These are phyloP conservation scores for Aschersonia sp. DNA, from an alignment of 2,329 filamentous ascomycete genomes.

Conservation along the genomic window DNA sequence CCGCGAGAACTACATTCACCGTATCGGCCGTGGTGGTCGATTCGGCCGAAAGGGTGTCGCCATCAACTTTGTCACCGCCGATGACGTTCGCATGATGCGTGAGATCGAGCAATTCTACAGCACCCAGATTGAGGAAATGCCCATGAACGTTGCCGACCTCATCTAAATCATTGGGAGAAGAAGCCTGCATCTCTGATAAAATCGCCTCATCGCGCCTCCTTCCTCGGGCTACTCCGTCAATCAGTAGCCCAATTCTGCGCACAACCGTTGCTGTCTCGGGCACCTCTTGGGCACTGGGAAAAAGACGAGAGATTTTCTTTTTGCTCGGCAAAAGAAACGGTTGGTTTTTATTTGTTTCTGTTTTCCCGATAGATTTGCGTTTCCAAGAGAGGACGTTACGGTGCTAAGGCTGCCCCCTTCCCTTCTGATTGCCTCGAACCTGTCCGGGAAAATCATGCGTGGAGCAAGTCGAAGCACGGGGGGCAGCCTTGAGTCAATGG, in stretches of 20 bases:
- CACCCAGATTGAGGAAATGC: constrained; percentile 99
- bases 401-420: constrained; percentile 5
- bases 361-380: constrained; percentile 25
- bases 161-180: constrained; percentile 35
- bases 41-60: constrained; percentile 99
- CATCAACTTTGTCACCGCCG: constrained; percentile 99
- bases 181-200: constrained; percentile 1
- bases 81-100: constrained; percentile 99
- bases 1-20: constrained; percentile 99
- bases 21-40: constrained; percentile 97
- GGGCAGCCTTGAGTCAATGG: constrained; percentile 6
- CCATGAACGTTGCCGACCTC: constrained; percentile 76
- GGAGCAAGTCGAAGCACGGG: constrained; percentile 1
- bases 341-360: constrained; percentile 16
- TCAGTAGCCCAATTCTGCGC: constrained; percentile 6
- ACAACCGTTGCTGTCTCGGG: neutral
- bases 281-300: neutral
- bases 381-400: constrained; percentile 16
- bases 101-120: constrained; percentile 99
- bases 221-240: constrained; percentile 9
- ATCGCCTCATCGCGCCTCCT: constrained; percentile 10
- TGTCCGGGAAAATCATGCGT: neutral
- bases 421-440: neutral
- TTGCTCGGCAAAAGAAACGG: constrained; percentile 8
- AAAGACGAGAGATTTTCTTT: constrained; percentile 8